Base-by-base conservation (phyloP, 2,329 filamentous ascomycete genomes). In the Neonectria neomacrospora region DNA sequence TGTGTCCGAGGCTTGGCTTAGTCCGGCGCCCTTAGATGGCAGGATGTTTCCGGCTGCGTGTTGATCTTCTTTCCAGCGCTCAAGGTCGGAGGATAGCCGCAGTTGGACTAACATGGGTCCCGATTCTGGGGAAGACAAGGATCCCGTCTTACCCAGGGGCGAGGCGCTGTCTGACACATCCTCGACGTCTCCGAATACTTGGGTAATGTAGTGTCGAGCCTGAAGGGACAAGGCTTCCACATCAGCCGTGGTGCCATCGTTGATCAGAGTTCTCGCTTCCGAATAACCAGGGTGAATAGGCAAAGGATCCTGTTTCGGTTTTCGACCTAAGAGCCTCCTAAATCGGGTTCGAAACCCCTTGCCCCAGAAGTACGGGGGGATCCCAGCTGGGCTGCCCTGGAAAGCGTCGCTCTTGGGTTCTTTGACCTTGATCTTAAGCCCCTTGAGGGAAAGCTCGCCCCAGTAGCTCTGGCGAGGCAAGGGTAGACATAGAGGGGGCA, bases 391-490 rank as follows among this genome's bases (percentile, higher is more conserved):
- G n/a, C 28, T 28, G 28, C 58, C 47, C 18, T 53, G 45, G 41
- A 61, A 63, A 28, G 66, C 54, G 26, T 65, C 53, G 16, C 54
- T 51, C 20, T 32, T 54, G 7, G 58, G 39, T 3, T 52, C 18
- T 50, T 57, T 69, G 62, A 62, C 64, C 51, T 71, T 67, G 30
- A 71, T 61, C 47, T 71, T 71, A 61, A 71, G 55, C 60, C 61
- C 68, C 5, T 55, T 65, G 54, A 71, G 69, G 54, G 68, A 64
- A 66, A 71, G 70, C 56, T 71, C 68, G 41, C 53, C 48, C 69
- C 69, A 71, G 55, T 71, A 70, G 58, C 48, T 58, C 45, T 66
- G 58, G 41, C 58, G 64, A 63, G 65, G 67, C 69, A 60, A 64
- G 67, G 67, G 51, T 57, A 68, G 41, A 54, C 68, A 71, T 48